These are phyloP conservation scores for Kitagawia praeruptora DNA, from an alignment of 129 eudicot genomes.

Conservation along the genomic window DNA sequence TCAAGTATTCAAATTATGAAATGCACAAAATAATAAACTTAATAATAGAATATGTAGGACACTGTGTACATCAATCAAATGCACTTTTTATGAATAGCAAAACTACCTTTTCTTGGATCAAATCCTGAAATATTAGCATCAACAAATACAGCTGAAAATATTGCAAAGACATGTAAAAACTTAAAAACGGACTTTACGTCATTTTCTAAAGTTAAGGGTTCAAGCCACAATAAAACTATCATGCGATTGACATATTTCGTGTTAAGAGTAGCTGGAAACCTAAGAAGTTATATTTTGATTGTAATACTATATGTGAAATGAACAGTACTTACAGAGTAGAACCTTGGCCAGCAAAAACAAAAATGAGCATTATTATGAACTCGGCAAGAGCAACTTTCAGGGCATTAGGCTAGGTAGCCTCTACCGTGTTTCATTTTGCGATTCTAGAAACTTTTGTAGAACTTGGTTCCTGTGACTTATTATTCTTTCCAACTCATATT, in stretches of 20 bases:
- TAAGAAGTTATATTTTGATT: neutral
- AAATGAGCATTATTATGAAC: slow-evolving; percentile 74
- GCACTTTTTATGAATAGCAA: no score
- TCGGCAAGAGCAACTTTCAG: slow-evolving; percentile 77
- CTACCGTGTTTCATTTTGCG: slow-evolving; percentile 43
- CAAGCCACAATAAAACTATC: no score
- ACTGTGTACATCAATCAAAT: no score
- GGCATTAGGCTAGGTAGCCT: slow-evolving; percentile 49
- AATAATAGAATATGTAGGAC: no score
- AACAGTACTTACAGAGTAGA: slow-evolving; percentile 30
- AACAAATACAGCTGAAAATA: slow-evolving; percentile 44
- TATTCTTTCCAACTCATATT: no score
- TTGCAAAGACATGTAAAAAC: slow-evolving; percentile 34
- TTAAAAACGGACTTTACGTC: neutral
- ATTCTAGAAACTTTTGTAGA: slow-evolving; percentile 21
- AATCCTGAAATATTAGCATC: slow-evolving; percentile 42
- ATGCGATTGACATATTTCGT: no score
- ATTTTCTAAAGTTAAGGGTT: no score
- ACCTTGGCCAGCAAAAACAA: slow-evolving; percentile 76
- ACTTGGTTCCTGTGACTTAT: no score
- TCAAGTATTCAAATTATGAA: no score
- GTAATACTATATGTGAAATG: neutral
- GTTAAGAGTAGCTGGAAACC: neutral
- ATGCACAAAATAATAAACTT: no score
- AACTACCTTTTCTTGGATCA: no score